phyloP scores from a whole-genome alignment of 257 asterid genomes.

The Ilex asprella region DNA sequence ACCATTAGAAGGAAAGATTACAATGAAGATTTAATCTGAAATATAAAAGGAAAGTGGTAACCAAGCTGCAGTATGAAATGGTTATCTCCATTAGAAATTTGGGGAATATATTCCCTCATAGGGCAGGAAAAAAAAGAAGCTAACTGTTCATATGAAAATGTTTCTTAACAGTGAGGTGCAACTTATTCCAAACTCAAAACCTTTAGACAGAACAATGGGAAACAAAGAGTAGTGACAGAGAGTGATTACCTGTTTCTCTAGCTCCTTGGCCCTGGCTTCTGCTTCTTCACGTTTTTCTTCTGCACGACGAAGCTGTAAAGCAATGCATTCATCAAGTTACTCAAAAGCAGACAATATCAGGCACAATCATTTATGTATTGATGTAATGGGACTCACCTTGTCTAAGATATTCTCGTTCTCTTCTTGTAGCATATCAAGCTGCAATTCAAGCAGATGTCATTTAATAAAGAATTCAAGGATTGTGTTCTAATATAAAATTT shows the following conservation, averaged over 20 bases:
- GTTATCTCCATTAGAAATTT: too few species aligned
- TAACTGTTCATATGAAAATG: too few species aligned
- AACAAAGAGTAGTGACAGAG: background rate
- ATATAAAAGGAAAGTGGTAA: too few species aligned
- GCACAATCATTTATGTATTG: background rate
- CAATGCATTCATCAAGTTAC: slow-evolving; percentile 29
- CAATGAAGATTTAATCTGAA: too few species aligned
- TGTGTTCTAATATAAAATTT: too few species aligned
- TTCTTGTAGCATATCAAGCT: slow-evolving; percentile 97
- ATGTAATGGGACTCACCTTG: slow-evolving; percentile 49
- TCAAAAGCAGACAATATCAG: slow-evolving; percentile 5
- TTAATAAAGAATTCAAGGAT: slow-evolving; percentile 11
- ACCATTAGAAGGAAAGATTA: background rate
- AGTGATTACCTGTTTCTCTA: slow-evolving; percentile 77
- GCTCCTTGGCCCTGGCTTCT: slow-evolving; percentile 86
- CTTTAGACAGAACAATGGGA: too few species aligned
- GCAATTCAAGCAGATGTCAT: slow-evolving; percentile 35
- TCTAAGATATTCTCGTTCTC: slow-evolving; percentile 77
- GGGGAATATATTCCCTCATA: too few species aligned
- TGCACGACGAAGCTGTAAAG: slow-evolving; percentile 72
- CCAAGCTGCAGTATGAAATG: too few species aligned
- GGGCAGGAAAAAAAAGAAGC: too few species aligned
- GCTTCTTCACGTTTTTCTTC: slow-evolving; percentile 94
- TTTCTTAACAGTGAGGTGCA: background rate
- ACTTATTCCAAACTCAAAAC: background rate